Conservation (phyloP, 2,329 filamentous ascomycete species). For the Ustulina deusta region DNA sequence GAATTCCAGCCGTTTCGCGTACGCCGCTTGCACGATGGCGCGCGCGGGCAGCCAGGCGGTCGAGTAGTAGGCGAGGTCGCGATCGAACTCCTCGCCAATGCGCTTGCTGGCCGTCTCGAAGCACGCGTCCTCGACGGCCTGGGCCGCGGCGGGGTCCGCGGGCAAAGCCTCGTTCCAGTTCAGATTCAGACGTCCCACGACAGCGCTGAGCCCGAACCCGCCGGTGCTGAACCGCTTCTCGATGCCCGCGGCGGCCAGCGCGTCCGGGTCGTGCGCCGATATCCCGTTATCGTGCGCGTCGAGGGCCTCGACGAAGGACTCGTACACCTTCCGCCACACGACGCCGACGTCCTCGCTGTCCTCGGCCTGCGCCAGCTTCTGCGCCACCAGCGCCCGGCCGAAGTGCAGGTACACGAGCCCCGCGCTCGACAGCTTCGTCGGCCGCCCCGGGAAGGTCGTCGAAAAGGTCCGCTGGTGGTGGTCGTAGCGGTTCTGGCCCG, state of each 20-base stretch:
- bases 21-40: constrained; percentile 80
- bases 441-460: constrained; percentile 83
- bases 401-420: constrained; percentile 97
- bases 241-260: constrained; percentile 75
- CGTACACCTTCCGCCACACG: constrained; percentile 90
- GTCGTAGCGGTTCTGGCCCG: constrained; percentile 83
- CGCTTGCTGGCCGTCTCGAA: constrained; percentile 83
- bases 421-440: constrained; percentile 92
- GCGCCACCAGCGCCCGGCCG: constrained; percentile 83
- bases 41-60: constrained; percentile 89
- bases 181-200: constrained; percentile 84
- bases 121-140: constrained; percentile 81
- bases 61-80: constrained; percentile 81
- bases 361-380: constrained; percentile 63
- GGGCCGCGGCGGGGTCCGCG: constrained; percentile 67
- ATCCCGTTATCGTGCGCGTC: constrained; percentile 99
- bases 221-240: constrained; percentile 86
- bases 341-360: constrained; percentile 76
- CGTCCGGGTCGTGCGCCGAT: constrained; percentile 79
- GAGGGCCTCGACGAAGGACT: constrained; percentile 92
- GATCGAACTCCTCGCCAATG: constrained; percentile 89
- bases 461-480: constrained; percentile 96
- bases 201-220: constrained; percentile 84
- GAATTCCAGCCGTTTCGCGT: constrained; percentile 73
- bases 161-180: constrained; percentile 78